Conservation (phyloP, 2,329 filamentous ascomycete genomes). For the Colletotrichum plurivorum region DNA sequence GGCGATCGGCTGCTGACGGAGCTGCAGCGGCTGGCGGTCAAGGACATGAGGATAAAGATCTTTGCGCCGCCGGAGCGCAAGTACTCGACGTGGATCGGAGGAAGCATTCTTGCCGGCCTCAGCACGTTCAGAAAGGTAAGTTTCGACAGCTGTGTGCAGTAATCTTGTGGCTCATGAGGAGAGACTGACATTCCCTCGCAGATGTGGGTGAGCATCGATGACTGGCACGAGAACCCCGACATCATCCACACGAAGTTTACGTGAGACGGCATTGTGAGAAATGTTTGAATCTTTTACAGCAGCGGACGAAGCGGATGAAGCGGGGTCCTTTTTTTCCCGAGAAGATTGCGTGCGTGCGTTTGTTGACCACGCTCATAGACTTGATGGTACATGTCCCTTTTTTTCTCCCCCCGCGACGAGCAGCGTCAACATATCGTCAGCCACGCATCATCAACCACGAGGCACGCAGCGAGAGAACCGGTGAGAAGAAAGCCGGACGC, state of each 20-base stretch:
- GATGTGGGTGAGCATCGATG: conserved; percentile 99
- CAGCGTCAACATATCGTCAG: not conserved
- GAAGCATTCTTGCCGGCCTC: conserved; percentile 94
- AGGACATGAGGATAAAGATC: conserved; percentile 99
- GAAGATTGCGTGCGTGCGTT: not conserved
- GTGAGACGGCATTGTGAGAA: conserved; percentile 56
- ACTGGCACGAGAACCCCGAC: conserved; percentile 99
- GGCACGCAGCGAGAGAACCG: not conserved
- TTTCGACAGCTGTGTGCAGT: not conserved
- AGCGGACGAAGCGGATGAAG: conserved; percentile 1
- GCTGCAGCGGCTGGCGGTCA: conserved; percentile 92
- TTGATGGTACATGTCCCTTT: conserved; percentile 13
- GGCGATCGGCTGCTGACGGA: conserved; percentile 93
- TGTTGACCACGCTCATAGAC: conserved; percentile 3
- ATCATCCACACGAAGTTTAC: conserved; percentile 99
- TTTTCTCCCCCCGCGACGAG: not conserved
- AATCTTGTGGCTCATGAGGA: conserved; percentile 6
- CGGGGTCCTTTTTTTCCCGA: not conserved
- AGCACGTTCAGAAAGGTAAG: conserved; percentile 97
- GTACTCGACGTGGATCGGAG: conserved; percentile 99
- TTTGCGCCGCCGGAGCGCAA: conserved; percentile 97
- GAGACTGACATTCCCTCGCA: conserved; percentile 53
- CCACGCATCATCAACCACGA: not conserved
- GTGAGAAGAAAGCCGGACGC: no score
- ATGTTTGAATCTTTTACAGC: conserved; percentile 16